phyloP scores from a whole-genome alignment of 2,329 filamentous ascomycete genomes.

The Akanthomyces muscarius region DNA sequence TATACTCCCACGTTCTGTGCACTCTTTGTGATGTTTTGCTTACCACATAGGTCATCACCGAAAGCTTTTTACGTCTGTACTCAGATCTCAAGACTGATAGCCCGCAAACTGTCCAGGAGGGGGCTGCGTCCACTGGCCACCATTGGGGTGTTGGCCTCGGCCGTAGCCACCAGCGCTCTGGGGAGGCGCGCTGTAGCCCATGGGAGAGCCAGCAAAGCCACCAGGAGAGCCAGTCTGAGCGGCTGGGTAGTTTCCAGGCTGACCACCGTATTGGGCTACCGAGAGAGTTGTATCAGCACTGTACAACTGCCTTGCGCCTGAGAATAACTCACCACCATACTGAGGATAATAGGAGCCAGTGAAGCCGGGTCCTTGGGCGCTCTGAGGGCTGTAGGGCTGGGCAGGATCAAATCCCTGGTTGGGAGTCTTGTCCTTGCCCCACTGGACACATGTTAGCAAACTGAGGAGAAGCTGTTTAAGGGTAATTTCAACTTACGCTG shows the following conservation, averaged over 20 bases:
- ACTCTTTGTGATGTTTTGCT: conserved; percentile 6
- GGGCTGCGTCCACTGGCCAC: conserved; percentile 50
- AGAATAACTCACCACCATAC: conserved; percentile 66
- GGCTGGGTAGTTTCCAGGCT: conserved; percentile 57
- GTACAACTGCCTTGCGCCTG: neutral
- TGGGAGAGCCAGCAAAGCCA: conserved; percentile 62
- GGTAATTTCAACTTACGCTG: conserved; percentile 66
- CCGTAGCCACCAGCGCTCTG: conserved; percentile 81
- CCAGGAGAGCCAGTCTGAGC: conserved; percentile 59
- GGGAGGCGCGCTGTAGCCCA: conserved; percentile 62
- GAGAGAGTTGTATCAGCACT: conserved; percentile 10
- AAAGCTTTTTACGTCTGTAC: neutral
- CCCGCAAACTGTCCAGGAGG: conserved; percentile 54
- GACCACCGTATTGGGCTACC: conserved; percentile 55
- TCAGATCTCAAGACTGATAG: conserved; percentile 53
- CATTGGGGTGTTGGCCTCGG: conserved; percentile 62
- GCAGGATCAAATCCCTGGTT: conserved; percentile 75
- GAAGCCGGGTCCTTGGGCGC: conserved; percentile 66
- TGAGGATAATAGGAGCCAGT: conserved; percentile 91
- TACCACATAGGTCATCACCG: neutral
- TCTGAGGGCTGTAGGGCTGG: conserved; percentile 67
- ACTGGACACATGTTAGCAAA: conserved; percentile 54
- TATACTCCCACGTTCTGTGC: conserved; percentile 10
- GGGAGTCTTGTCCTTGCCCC: conserved; percentile 97
- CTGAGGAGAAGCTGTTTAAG: neutral